Base-by-base conservation (phyloP, 306 rosid genomes). In the Fragaria vesca region DNA sequence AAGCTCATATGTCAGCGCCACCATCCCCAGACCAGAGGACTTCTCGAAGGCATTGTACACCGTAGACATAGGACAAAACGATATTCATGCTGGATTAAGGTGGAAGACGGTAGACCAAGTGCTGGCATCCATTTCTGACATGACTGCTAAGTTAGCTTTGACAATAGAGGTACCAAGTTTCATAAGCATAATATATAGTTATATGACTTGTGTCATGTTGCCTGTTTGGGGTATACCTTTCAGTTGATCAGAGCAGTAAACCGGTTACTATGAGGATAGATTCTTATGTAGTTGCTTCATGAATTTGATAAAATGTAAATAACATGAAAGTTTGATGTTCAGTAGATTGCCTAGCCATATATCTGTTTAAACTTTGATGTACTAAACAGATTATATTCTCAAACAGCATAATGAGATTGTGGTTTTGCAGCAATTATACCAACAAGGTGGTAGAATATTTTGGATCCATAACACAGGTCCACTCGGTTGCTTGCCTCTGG, bases 391-490 rank as follows among this genome's bases (percentile, higher is more conserved):
- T 55, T 24, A 57, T 13, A 21, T 40, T 42, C 69, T 42, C 24
- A 26, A 42, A 74, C 42, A 73, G 45, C 60, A 55, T 57, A 24
- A 43, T 74, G 28, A 74, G n/a, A 60, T 16, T 74, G 54, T 24
- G 24, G 42, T 60, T 38, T 68, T 78, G 73, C 80, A 83, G 80
- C 51, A 20, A 61, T 73, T 83, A 57, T 74, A 78, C 66, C 63
- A 69, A 24, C 45, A 61, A 20, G 80, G 80, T 3, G 80, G 77
- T 21, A 75, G 80, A 45, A 48, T 45, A 12, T 79, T 75, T 24
- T 75, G 86, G 80, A 75, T 79, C 45, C 80, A 74, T 15, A 83
- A 83, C 62, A 79, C 80, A 0, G 83, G 86, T 69, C 82, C 82
- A 43, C 13, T 74, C 3, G 86, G 86, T 10, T 82, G 86, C 82